A percentile compares a stretch with the other conserved stretches of the same genome.
phyloP scores from a whole-genome alignment of 2,329 filamentous ascomycete genomes.

The Aspergillus ochraceoroseus region DNA sequence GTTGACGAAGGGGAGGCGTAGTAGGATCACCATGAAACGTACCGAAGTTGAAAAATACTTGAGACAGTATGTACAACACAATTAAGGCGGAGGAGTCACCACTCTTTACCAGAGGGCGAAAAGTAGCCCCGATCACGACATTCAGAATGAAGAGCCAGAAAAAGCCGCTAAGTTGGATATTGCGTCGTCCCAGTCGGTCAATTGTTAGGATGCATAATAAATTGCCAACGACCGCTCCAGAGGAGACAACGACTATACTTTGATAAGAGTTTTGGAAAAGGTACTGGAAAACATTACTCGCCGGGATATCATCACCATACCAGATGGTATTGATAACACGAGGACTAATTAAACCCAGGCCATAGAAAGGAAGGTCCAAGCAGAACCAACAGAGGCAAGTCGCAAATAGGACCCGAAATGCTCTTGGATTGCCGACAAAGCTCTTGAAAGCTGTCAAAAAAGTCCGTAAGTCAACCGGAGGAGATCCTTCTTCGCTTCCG shows the following conservation, averaged over 20 bases:
- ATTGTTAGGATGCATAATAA: slow-evolving; percentile 31
- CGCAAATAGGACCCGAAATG: slow-evolving; percentile 28
- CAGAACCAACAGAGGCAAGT: slow-evolving; percentile 49
- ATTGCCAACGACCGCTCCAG: slow-evolving; percentile 34
- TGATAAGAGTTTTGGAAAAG: slow-evolving; percentile 24
- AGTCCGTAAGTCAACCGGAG: neutral
- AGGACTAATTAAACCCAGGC: slow-evolving; percentile 41
- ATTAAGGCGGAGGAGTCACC: slow-evolving; percentile 24
- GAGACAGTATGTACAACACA: slow-evolving; percentile 38
- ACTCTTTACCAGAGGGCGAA: slow-evolving; percentile 1
- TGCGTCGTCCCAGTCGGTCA: slow-evolving; percentile 31
- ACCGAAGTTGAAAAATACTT: slow-evolving; percentile 43
- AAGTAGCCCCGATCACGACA: slow-evolving; percentile 15
- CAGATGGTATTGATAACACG: slow-evolving; percentile 24
- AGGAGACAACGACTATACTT: slow-evolving; percentile 29
- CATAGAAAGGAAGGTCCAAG: slow-evolving; percentile 50
- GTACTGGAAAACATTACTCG: slow-evolving; percentile 26
- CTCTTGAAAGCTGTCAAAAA: slow-evolving; percentile 22
- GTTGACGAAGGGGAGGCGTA: too few species aligned
- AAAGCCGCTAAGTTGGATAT: slow-evolving; percentile 36
- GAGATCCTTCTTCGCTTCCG: neutral
- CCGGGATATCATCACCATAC: slow-evolving; percentile 18
- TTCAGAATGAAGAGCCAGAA: slow-evolving; percentile 29
- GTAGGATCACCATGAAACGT: neutral
- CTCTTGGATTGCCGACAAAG: slow-evolving; percentile 26